Evolutionary conservation across 495 filamentous ascomycete genomes (phyloP), one percentile per base, ranked within the genome.

Genomic region (Trichocladium uniseriatum): DNA sequence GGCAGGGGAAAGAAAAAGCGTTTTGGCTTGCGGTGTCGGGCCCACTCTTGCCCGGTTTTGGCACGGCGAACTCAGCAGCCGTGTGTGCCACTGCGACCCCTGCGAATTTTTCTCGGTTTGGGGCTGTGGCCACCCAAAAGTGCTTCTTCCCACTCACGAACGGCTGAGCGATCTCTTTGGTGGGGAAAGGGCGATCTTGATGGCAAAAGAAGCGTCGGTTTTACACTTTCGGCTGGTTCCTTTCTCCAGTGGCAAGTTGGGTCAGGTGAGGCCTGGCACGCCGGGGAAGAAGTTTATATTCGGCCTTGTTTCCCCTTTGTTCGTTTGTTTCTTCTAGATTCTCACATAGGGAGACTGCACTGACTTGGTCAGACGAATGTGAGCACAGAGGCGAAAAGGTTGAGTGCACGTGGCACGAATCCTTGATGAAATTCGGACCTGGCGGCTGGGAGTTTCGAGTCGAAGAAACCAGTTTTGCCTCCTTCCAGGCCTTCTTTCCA

Each of bases 11-110:
- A 49, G 49, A 63, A 67, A 62, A 63, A 60, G 53, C 57, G 56
- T 63, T 65, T 69, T 66, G 58, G 60, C 29, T 24, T 11, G 41
- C n/a, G 56, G 53, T 52, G 48, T 36, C 13, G 51, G 61, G 55
- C 50, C 56, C 59, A 56, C 57, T 57, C 51, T 57, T 52, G 46
- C 2, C 20, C 63, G 44, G 58, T 54, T 67, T 58, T 48, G 60
- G 57, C 48, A 66, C 57, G 64, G 60, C 57, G 56, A 66, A 61
- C 43, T 54, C 47, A 46, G 46, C 39, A 45, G 43, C n/a, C n/a
- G n/a, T n/a, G n/a, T 38, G 38, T 38, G 46, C 38, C 46, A 49
- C 46, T 8, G 18, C 19, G 19, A 49, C 15, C 52, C 52, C 36
- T 49, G 46, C n/a, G 15, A 11, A 10, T 50, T 55, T 50, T 47